Evolutionary conservation across 331 rosid species (phyloP).

Genomic region (Stylosanthes scabra): DNA sequence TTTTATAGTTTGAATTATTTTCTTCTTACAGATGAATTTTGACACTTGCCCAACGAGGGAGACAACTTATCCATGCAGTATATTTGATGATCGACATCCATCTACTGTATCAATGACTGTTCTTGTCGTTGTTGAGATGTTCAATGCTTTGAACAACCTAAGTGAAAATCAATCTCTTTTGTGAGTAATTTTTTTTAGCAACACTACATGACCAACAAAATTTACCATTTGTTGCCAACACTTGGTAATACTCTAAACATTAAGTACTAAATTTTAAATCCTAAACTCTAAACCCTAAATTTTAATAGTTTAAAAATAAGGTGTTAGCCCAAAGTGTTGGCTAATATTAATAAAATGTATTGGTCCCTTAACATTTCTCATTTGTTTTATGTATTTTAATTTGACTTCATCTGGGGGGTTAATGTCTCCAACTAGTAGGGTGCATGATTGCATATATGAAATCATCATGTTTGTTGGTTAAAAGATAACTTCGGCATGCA

Average conservation of each 20-base stretch:
- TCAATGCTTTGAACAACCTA: constrained; percentile 97
- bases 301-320: too few species aligned
- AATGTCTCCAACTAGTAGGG: constrained; percentile 15
- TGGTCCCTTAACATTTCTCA: too few species aligned
- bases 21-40: constrained; percentile 77
- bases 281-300: too few species aligned
- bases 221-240: too few species aligned
- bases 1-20: constrained; percentile 22
- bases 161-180: constrained; percentile 98
- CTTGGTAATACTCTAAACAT: too few species aligned
- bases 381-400: constrained; percentile 15
- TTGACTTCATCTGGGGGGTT: constrained; percentile 22
- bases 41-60: constrained; percentile 86
- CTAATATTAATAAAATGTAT: too few species aligned
- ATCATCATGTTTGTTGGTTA: background rate
- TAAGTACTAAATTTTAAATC: too few species aligned
- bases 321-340: too few species aligned
- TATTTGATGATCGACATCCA: constrained; percentile 95
- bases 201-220: too few species aligned
- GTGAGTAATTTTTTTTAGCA: constrained; percentile 56
- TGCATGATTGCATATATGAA: background rate
- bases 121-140: constrained; percentile 98
- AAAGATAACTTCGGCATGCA: background rate
- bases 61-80: constrained; percentile 87
- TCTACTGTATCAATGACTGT: constrained; percentile 98